Evolutionary conservation across 129 eudicot species (phyloP).

Genomic region (Sambucus nigra): DNA sequence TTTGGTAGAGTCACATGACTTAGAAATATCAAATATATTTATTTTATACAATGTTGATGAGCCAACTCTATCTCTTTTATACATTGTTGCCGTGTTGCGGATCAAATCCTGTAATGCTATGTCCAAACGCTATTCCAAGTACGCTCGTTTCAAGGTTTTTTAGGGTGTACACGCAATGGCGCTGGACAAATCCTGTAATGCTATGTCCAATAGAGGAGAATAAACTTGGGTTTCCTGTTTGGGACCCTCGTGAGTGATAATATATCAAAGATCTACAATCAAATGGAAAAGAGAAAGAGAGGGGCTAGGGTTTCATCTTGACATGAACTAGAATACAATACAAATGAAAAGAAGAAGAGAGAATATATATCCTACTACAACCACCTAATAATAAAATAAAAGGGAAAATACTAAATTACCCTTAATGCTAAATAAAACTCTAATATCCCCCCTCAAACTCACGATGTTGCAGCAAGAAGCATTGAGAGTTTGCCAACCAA

Average conservation of each 20-base stretch:
- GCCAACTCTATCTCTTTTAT: slow-evolving; percentile 80
- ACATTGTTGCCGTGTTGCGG: slow-evolving; percentile 98
- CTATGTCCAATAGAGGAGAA: slow-evolving; percentile 73
- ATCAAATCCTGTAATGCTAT: slow-evolving; percentile 36
- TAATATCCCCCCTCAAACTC: too few relatives aligned
- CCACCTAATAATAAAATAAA: too few relatives aligned
- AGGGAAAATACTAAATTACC: too few relatives aligned
- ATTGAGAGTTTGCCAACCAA: too few relatives aligned
- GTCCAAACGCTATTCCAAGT: slow-evolving; percentile 80
- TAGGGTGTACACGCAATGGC: slow-evolving; percentile 84
- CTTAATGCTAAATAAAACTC: too few relatives aligned
- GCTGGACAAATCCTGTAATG: slow-evolving; percentile 98
- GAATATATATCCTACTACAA: too few relatives aligned
- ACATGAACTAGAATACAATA: too few relatives aligned
- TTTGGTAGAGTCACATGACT: slow-evolving; percentile 89
- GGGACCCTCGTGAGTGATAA: slow-evolving; percentile 98
- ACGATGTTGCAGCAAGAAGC: too few relatives aligned
- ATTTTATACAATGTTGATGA: slow-evolving; percentile 76
- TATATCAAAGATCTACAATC: too few relatives aligned
- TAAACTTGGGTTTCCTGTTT: slow-evolving; percentile 70
- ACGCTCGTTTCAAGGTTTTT: slow-evolving; percentile 85
- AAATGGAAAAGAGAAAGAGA: too few relatives aligned
- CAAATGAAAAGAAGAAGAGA: too few relatives aligned
- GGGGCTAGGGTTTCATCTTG: too few relatives aligned
- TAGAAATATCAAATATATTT: slow-evolving; percentile 74